Base-by-base conservation (phyloP, 441 rosid genomes). In the Sinapis alba region DNA sequence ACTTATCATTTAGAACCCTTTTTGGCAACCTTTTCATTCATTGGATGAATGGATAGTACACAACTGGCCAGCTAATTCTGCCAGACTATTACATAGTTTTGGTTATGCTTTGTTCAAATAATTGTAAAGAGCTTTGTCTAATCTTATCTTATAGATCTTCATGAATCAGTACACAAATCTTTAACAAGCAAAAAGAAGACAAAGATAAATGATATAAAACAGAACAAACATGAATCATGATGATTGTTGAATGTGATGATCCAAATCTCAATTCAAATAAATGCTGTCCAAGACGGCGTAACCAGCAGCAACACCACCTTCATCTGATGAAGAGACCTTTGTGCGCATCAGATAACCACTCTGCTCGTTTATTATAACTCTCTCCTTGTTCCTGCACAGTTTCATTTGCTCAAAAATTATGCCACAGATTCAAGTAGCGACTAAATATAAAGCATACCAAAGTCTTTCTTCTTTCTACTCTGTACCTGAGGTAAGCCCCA, bases 221-320 rank as follows among this genome's bases (percentile, higher is more conserved):
- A 65, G 67, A 3, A 64, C 12, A 65, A 18, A 57, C 15, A 57
- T 71, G 32, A 28, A 77, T 23, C 6, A 58, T 13, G 34, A 64
- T 10, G 62, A 34, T 53, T 32, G 15, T 65, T 15, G 69, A 69
- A 16, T 71, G 59, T 66, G 54, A 47, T 47, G 66, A 57, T 56
- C 68, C 53, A 3, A 16, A 6, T 72, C 70, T 90, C 85, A 89
- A 38, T 76, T 96, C 83, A 96, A 79, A 76, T 92, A 94, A 65
- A 94, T 68, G 76, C 99, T 93, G 78, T 96, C 98, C 85, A 96
- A 68, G 36, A 94, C 99, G 1, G 94, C 97, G 71, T 84, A 93
- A 79, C 99, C 99, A 66, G 98, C 92, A 0, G 90, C 97, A 26
- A 96, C 98, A 32, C 99, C 99, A 10, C 98, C 99, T 92, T 96